Base-by-base conservation (phyloP, 768 basidiomycete genomes). In the Russula dissimulans region DNA sequence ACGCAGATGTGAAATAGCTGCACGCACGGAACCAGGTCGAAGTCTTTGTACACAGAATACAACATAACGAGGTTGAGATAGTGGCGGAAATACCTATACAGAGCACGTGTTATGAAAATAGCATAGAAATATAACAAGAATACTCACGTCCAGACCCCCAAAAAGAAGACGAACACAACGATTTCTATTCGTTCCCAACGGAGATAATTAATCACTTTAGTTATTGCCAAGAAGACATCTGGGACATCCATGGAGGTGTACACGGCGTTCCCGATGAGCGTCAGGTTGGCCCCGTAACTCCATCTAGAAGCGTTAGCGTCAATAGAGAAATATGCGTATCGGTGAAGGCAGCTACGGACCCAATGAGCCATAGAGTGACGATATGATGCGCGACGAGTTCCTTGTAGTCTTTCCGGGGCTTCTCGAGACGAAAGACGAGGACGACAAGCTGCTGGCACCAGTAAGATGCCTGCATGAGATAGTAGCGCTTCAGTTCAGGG, bases 161-260 rank as follows among this genome's bases (percentile, higher is more conserved):
- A 74, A 70, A 97, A 91, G 39, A 79, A 58, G 2, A 73, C 75
- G 65, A 91, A 95, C 0, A 81, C 62, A 39, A 81, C 73, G 0
- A 82, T 71, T 64, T 93, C 90, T 10, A 85, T 72, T 10, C 71
- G 76, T 22, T 87, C 77, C 73, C 78, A 79, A 66, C 83, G 81
- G 32, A 97, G 78, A 70, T 99, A 99, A 74, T 95, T 95, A 46
- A 94, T 69, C 12, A 93, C 70, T 74, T 98, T 98, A 17, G 89
- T 85, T 54, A 92, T 87, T 12, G 91, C 93, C 12, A 99, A 78
- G 72, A 88, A 90, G 38, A 83, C 74, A 69, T 99, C 97, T 0
- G 95, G 92, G 18, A 95, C 78, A 75, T 99, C 97, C 97, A 98
- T 98, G 70, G 93, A 97, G 74, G 95, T 79, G 67, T 87, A 98